Percentiles rank a stretch among this genome's conserved stretches.
Conservation (phyloP, 73 alveolate genomes). For the Tetrahymena elliotti region DNA sequence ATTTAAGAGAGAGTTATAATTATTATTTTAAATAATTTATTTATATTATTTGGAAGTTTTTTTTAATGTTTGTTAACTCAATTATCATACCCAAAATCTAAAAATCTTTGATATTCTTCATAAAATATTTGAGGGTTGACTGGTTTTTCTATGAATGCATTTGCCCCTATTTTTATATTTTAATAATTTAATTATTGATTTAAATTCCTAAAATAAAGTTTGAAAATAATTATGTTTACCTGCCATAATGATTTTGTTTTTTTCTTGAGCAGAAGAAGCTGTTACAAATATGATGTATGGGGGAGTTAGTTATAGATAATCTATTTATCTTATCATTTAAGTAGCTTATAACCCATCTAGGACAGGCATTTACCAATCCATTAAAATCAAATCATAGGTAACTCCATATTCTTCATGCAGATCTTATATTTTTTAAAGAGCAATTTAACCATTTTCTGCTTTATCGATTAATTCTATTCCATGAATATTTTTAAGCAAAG, state of each 20-base stretch:
- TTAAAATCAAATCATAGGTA: not conserved
- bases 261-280: not conserved
- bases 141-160: not conserved
- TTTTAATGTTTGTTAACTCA: not conserved
- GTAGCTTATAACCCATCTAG: not conserved
- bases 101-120: not conserved
- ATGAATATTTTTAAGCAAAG: not conserved
- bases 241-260: not conserved
- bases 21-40: too few species aligned
- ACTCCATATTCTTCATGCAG: not conserved
- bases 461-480: not conserved
- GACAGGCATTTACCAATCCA: not conserved
- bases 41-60: too few species aligned
- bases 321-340: not conserved
- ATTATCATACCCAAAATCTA: not conserved
- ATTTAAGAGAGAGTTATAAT: too few species aligned
- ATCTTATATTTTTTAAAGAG: not conserved
- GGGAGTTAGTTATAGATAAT: not conserved
- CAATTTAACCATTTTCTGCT: not conserved
- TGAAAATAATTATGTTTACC: not conserved
- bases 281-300: not conserved
- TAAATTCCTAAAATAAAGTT: too few species aligned
- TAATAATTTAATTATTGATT: not conserved
- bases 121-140: not conserved
- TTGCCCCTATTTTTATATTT: not conserved